Conservation (phyloP, 169 alveolate species). For the Amoebophrya sp. region DNA sequence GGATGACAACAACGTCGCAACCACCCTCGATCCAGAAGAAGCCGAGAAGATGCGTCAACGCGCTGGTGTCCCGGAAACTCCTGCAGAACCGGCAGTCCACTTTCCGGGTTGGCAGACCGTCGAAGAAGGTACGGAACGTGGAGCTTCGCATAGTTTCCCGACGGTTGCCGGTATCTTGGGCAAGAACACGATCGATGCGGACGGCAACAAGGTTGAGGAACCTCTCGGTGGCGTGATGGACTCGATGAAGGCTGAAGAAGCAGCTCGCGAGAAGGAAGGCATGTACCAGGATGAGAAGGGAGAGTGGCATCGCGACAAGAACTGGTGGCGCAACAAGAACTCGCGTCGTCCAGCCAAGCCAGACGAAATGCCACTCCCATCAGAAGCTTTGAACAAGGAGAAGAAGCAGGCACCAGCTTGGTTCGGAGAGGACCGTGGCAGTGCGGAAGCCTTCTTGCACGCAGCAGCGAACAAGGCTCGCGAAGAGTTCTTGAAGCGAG, state of each 20-base stretch:
- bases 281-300: neutral
- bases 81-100: neutral
- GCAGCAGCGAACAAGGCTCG: slow-evolving; percentile 6
- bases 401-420: neutral
- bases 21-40: neutral
- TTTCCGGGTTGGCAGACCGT: neutral
- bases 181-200: neutral
- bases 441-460: neutral
- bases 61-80: neutral
- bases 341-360: neutral
- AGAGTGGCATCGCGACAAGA: neutral
- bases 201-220: neutral
- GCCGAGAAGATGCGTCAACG: neutral
- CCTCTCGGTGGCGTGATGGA: neutral
- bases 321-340: neutral
- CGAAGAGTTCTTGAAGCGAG: neutral
- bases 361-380: neutral
- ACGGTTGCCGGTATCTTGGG: neutral
- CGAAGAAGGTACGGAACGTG: neutral
- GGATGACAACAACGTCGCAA: neutral
- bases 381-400: neutral
- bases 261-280: neutral
- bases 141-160: neutral
- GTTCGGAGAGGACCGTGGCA: neutral
- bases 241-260: neutral